Evolutionary conservation across 495 filamentous ascomycete species (phyloP).

Genomic region (Lasiosphaeriaceae sp.): DNA sequence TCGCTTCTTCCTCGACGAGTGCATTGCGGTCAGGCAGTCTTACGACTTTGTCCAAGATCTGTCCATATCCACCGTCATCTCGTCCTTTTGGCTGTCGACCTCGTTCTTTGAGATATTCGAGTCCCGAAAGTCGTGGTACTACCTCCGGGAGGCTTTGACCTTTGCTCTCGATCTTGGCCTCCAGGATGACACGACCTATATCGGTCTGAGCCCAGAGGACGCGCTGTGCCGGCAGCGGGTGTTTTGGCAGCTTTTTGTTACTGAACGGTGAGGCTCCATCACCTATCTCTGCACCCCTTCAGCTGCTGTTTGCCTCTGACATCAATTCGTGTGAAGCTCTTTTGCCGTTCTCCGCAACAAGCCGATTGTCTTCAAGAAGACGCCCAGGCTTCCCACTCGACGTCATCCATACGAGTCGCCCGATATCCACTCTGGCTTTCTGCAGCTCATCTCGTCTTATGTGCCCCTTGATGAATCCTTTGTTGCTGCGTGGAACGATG

Average conservation of each 20-base stretch:
- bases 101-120: constrained; percentile 35
- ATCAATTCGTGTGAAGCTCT: constrained; percentile 11
- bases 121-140: constrained; percentile 50
- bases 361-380: constrained; percentile 50
- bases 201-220: constrained; percentile 41
- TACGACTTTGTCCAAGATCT: constrained; percentile 35
- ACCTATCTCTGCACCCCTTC: neutral
- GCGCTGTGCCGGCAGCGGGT: constrained; percentile 51
- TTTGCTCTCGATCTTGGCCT: constrained; percentile 57
- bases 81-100: constrained; percentile 32
- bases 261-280: constrained; percentile 44
- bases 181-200: constrained; percentile 54
- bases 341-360: constrained; percentile 49
- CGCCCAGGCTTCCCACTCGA: constrained; percentile 38
- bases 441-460: constrained; percentile 51
- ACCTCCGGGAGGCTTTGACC: constrained; percentile 59
- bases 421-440: constrained; percentile 50
- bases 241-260: constrained; percentile 64
- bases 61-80: constrained; percentile 27
- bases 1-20: constrained; percentile 34
- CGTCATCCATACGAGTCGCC: constrained; percentile 44
- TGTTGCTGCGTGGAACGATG: constrained; percentile 34
- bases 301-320: neutral
- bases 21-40: constrained; percentile 24
- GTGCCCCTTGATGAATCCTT: constrained; percentile 32